phyloP scores from a whole-genome alignment of 2,329 filamentous ascomycete genomes.

The Coniochaeta prunicola region DNA sequence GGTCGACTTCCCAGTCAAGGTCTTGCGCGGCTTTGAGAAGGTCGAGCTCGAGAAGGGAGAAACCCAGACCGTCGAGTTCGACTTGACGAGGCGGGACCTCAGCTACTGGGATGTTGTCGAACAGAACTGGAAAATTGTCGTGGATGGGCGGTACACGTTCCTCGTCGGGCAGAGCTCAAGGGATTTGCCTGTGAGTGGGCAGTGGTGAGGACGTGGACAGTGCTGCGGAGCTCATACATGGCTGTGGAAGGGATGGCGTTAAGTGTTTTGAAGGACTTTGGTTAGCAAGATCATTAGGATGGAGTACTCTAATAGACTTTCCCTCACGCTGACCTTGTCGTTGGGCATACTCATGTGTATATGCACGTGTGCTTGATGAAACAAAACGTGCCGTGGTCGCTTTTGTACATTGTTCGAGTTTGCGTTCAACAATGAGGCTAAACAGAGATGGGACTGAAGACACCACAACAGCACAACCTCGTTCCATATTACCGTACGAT shows the following conservation, averaged over 20 bases:
- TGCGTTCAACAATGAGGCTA: too few species aligned
- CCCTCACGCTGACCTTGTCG: too few species aligned
- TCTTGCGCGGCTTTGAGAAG: slow-evolving; percentile 71
- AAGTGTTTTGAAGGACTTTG: neutral
- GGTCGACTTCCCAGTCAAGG: slow-evolving; percentile 58
- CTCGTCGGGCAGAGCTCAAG: slow-evolving; percentile 16
- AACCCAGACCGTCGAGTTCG: slow-evolving; percentile 45
- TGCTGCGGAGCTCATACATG: too few species aligned
- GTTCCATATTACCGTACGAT: too few species aligned
- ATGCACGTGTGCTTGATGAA: too few species aligned
- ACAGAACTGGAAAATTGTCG: slow-evolving; percentile 59
- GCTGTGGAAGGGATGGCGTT: too few species aligned
- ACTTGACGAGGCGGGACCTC: slow-evolving; percentile 59
- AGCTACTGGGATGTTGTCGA: slow-evolving; percentile 63
- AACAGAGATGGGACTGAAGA: too few species aligned
- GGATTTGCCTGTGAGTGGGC: slow-evolving; percentile 9
- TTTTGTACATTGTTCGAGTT: too few species aligned
- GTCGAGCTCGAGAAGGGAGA: slow-evolving; percentile 48
- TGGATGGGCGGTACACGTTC: slow-evolving; percentile 15
- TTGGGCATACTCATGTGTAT: too few species aligned
- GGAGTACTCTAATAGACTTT: neutral
- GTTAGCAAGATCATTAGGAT: neutral
- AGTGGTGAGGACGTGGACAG: slow-evolving; percentile 11
- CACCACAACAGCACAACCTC: too few species aligned
- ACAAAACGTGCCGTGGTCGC: too few species aligned